These are phyloP conservation scores for Plantago rigida DNA, from an alignment of 305 asterid genomes.

Conservation along the genomic window DNA sequence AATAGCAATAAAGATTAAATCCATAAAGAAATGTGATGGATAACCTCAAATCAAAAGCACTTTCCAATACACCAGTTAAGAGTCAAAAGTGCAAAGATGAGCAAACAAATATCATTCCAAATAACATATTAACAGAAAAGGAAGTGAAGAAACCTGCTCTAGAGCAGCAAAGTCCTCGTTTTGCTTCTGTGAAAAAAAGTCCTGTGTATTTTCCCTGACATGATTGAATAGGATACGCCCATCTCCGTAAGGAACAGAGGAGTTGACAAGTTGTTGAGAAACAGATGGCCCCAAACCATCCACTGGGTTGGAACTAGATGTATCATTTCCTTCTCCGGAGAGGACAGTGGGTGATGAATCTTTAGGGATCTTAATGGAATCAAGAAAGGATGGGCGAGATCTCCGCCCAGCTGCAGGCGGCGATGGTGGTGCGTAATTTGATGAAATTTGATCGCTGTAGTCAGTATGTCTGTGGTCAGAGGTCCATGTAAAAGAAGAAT, in stretches of 20 bases:
- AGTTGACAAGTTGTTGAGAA: constrained; percentile 32
- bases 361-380: constrained; percentile 63
- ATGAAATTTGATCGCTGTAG: constrained; percentile 38
- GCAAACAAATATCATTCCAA: not conserved
- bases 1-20: no score
- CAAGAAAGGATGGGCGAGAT: constrained; percentile 91
- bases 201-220: constrained; percentile 36
- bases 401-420: constrained; percentile 55
- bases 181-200: constrained; percentile 54
- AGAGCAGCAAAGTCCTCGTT: constrained; percentile 86
- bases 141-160: constrained; percentile 68
- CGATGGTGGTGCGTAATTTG: constrained; percentile 38
- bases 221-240: constrained; percentile 47
- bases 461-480: constrained; percentile 35
- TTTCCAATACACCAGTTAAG: not conserved
- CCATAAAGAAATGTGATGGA: no score
- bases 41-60: not conserved
- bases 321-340: constrained; percentile 41
- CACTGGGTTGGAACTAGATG: constrained; percentile 46
- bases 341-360: constrained; percentile 43
- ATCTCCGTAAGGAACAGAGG: constrained; percentile 38
- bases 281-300: constrained; percentile 49
- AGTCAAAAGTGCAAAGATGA: constrained; percentile 1
- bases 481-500: constrained; percentile 42
- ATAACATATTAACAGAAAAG: constrained; percentile 16